Percentiles rank a stretch among this genome's conserved stretches.
phyloP scores from a whole-genome alignment of 352 stramenopile species.

The Discostella stelligera region DNA sequence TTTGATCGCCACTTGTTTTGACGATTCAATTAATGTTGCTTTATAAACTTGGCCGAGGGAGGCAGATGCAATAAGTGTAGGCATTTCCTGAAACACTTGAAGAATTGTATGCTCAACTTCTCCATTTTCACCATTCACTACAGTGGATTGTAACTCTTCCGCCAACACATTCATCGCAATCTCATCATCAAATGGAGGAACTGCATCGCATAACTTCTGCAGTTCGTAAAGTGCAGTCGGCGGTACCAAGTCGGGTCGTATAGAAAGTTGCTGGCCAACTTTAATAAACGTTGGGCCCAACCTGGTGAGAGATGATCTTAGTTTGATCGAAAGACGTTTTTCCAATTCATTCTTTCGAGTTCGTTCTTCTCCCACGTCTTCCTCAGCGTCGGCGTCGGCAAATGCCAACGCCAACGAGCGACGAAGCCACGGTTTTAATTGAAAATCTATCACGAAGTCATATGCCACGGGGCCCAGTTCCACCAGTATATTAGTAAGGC shows the following conservation, averaged over 20 bases:
- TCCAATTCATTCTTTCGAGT: conserved; percentile 11
- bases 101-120: conserved; percentile 20
- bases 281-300: conserved; percentile 84
- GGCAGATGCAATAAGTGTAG: conserved; percentile 76
- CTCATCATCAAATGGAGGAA: conserved; percentile 70
- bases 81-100: conserved; percentile 49
- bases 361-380: not conserved
- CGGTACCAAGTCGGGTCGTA: conserved; percentile 81
- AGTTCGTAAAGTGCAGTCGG: conserved; percentile 74
- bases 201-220: conserved; percentile 80
- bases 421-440: conserved; percentile 20
- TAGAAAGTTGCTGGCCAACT: conserved; percentile 80
- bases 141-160: conserved; percentile 47
- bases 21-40: conserved; percentile 44
- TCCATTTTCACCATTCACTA: not conserved
- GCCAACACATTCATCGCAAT: conserved; percentile 67
- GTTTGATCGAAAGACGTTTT: conserved; percentile 28
- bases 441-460: conserved; percentile 45
- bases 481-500: conserved; percentile 45
- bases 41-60: conserved; percentile 84
- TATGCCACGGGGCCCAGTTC: conserved; percentile 55
- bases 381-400: not conserved
- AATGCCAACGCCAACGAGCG: not conserved
- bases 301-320: conserved; percentile 70
- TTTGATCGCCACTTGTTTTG: conserved; percentile 80